These are phyloP conservation scores for Lupinus albus DNA, from an alignment of 306 rosid species.

Conservation along the genomic window DNA sequence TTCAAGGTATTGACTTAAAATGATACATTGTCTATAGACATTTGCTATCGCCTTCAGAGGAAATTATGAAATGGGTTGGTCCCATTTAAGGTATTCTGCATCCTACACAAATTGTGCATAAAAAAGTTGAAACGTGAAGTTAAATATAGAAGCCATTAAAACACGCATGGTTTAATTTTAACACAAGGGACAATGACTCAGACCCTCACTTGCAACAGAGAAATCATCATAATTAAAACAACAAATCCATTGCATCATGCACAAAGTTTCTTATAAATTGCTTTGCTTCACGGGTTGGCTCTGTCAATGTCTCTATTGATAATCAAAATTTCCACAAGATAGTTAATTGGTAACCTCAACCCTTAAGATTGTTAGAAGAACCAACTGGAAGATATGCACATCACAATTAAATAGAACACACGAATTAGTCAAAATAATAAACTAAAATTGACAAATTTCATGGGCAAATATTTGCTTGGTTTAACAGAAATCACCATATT, in stretches of 20 bases:
- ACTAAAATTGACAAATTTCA: background rate
- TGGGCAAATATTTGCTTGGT: background rate
- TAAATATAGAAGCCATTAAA: background rate
- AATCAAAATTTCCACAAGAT: background rate
- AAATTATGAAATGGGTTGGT: background rate
- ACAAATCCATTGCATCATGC: background rate
- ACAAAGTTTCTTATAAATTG: background rate
- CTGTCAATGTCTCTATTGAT: background rate
- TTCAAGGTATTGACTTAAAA: background rate
- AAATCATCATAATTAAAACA: background rate
- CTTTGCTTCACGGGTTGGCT: background rate
- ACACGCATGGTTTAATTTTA: background rate
- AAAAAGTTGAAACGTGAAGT: background rate
- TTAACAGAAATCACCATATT: no score
- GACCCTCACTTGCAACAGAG: background rate
- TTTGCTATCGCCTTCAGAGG: background rate
- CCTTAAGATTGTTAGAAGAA: background rate
- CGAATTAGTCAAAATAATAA: background rate
- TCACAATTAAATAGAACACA: background rate
- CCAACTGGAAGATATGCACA: background rate
- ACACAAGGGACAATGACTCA: no score
- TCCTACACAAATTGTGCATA: background rate
- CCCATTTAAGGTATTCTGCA: background rate
- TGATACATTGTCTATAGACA: constrained; percentile 22
- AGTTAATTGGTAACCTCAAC: background rate